Percentiles rank a stretch among this genome's conserved stretches.
These are phyloP conservation scores for Monotropa hypopitys DNA, from an alignment of 179 eudicot genomes.

Conservation along the genomic window DNA sequence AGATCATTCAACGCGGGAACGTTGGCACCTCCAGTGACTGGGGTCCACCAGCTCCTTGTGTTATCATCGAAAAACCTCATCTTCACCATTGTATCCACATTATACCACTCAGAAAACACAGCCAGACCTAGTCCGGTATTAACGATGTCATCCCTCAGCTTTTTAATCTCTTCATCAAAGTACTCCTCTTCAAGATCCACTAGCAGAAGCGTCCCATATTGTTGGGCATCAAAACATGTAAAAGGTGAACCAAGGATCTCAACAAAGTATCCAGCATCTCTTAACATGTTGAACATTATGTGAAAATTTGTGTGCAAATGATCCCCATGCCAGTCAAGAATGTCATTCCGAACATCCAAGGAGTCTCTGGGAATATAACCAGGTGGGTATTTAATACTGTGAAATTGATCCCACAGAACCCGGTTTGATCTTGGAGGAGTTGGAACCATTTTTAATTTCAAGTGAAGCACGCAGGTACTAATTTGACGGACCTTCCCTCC, in stretches of 20 bases:
- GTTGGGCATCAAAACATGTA: constrained; percentile 92
- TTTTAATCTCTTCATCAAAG: constrained; percentile 68
- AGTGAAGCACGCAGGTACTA: constrained; percentile 59
- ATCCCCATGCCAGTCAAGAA: constrained; percentile 99
- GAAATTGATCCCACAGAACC: constrained; percentile 93
- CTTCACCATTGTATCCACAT: constrained; percentile 86
- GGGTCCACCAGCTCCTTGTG: constrained; percentile 98
- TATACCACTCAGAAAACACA: constrained; percentile 95
- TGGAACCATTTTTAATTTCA: constrained; percentile 73
- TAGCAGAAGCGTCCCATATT: constrained; percentile 77
- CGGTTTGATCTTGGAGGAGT: constrained; percentile 78
- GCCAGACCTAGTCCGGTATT: constrained; percentile 67
- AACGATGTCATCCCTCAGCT: constrained; percentile 64
- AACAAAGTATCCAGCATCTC: constrained; percentile 84
- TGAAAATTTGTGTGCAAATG: constrained; percentile 93
- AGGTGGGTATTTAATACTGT: constrained; percentile 90
- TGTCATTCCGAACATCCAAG: constrained; percentile 96
- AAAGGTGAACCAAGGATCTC: constrained; percentile 97
- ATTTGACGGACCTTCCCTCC: constrained; percentile 57
- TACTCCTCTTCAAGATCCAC: constrained; percentile 98
- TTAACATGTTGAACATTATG: constrained; percentile 82
- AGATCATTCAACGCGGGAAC: constrained; percentile 90
- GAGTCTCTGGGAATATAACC: constrained; percentile 97
- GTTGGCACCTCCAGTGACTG: constrained; percentile 88
- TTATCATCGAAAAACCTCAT: constrained; percentile 95